Evolutionary conservation across 257 asterid genomes (phyloP).

Genomic region (Petrea volubilis): DNA sequence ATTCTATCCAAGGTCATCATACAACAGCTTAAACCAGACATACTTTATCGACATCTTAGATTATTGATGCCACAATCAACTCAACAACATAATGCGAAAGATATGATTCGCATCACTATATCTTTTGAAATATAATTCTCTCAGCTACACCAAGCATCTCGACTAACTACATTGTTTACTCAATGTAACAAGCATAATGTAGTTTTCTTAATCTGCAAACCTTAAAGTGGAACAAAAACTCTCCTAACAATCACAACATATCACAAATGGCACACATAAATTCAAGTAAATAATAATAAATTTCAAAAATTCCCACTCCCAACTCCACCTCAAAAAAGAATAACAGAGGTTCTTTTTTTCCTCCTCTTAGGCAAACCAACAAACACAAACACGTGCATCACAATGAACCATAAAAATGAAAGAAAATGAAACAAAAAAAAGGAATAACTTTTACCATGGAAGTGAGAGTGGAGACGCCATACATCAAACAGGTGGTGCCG

Average conservation of each 20-base stretch:
- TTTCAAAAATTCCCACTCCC: neutral
- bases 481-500: conserved; percentile 77
- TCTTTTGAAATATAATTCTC: neutral
- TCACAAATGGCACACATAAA: no score
- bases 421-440: neutral
- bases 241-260: neutral
- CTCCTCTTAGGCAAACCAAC: neutral
- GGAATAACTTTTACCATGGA: conserved; percentile 55
- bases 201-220: neutral
- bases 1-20: no score
- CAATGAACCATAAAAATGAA: neutral
- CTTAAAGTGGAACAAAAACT: neutral
- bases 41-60: neutral
- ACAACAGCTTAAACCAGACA: no score
- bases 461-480: conserved; percentile 69
- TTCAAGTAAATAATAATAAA: no score
- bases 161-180: neutral
- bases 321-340: neutral
- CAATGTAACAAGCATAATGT: neutral
- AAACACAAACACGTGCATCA: neutral
- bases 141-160: neutral
- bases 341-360: neutral
- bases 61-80: neutral
- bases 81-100: neutral
- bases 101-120: neutral